Evolutionary conservation across 495 filamentous ascomycete genomes (phyloP), one percentile per base, ranked within the genome.

Genomic region (Penicillium goetzii): DNA sequence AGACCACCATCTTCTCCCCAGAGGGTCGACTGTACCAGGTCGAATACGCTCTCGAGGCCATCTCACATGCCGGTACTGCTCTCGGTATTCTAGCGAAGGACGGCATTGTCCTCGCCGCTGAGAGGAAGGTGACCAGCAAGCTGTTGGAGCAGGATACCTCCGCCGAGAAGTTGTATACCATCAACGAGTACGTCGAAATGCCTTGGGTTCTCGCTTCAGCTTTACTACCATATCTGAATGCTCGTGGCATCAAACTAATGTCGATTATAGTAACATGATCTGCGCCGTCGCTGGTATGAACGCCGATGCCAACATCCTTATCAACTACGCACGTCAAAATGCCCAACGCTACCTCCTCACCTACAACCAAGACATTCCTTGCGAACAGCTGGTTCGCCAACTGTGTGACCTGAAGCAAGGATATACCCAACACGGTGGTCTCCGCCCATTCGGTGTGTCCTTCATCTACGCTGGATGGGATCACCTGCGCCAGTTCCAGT

Each of bases 401-500:
- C 84, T 99, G 72, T 99, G 96, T 80, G 95, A 99, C 80, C 84
- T 97, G 65, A 99, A 99, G 85, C 95, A 99, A 83, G 93, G 96
- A 68, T 99, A 99, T 83, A 99, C 95, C 66, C 95, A 99, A 77
- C 96, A 97, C 77, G 95, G 95, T 84, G 89, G 95, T 81, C 90
- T 99, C 58, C 90, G 95, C 65, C 95, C 95, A 25, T 99, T 99
- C 70, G 95, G 95, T 78, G 95, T 99, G 50, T 97, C 92, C 40
- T 98, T 99, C 86, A 98, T 99, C 84, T 99, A 99, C 76, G 95
- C 95, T 54, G 95, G 95, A 61, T 99, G 92, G 83, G 95, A 99
- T 72, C 89, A 90, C 49, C 91, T 93, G 74, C 87, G 92, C 62
- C 89, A 98, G 73, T 99, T 99, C 84, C 95, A 99, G 82, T 85